A percentile compares a stretch with the other conserved stretches of the same genome.
These are phyloP conservation scores for Dichotomocladium elegans DNA, from an alignment of 371 early-diverging fungal species.

Conservation along the genomic window DNA sequence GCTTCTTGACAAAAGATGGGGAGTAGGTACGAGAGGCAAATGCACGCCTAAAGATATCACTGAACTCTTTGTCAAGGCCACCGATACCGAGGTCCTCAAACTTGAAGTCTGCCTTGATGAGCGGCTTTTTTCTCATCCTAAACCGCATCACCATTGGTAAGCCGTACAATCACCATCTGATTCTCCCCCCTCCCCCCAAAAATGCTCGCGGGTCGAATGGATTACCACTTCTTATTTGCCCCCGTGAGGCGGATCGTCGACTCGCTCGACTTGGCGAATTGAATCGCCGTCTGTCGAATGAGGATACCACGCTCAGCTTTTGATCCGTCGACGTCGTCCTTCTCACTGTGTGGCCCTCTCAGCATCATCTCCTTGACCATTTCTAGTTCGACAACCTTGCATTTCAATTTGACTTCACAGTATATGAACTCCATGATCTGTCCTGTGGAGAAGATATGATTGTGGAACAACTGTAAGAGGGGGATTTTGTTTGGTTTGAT, in stretches of 20 bases:
- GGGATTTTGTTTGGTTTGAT: too few species aligned
- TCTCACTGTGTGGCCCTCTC: constrained; percentile 34
- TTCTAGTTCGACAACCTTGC: constrained; percentile 53
- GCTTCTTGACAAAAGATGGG: constrained; percentile 92
- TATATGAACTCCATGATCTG: constrained; percentile 80
- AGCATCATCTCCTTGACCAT: constrained; percentile 62
- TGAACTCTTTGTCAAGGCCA: constrained; percentile 97
- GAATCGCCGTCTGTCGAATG: constrained; percentile 65
- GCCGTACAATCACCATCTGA: background rate
- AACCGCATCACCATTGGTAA: too few species aligned
- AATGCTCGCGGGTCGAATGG: background rate
- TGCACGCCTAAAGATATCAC: constrained; percentile 97
- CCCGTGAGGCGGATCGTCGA: constrained; percentile 78
- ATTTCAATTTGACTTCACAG: constrained; percentile 67
- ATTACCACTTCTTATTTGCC: constrained; percentile 56
- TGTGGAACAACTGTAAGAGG: constrained; percentile 51
- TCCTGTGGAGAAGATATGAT: constrained; percentile 72
- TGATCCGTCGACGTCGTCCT: constrained; percentile 16
- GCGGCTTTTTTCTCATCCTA: too few species aligned
- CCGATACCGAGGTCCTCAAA: constrained; percentile 99
- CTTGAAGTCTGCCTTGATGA: constrained; percentile 94
- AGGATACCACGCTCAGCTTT: constrained; percentile 65
- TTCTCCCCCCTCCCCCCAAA: background rate
- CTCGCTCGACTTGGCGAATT: constrained; percentile 67
- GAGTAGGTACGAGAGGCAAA: constrained; percentile 99